Evolutionary conservation across 2,329 filamentous ascomycete species (phyloP).

Genomic region (Didymella exigua): DNA sequence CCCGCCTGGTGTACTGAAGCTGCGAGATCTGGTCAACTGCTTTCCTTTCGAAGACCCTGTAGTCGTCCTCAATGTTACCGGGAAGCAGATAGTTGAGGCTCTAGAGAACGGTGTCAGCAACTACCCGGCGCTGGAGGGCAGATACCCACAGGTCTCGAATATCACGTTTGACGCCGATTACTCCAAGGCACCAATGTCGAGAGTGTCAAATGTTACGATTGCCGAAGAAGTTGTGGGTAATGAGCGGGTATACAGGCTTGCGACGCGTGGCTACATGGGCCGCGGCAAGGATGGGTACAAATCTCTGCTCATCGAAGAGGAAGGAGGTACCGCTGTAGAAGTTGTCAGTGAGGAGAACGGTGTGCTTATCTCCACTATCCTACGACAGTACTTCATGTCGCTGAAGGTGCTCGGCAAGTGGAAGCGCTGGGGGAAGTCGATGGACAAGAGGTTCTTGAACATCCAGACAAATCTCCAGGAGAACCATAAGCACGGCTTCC

Average conservation of each 20-base stretch:
- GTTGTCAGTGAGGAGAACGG: slow-evolving; percentile 86
- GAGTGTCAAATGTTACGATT: slow-evolving; percentile 68
- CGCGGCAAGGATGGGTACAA: slow-evolving; percentile 85
- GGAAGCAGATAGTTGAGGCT: slow-evolving; percentile 75
- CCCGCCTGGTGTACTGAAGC: slow-evolving; percentile 74
- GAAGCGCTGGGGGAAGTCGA: slow-evolving; percentile 69
- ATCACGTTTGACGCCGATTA: slow-evolving; percentile 78
- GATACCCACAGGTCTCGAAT: slow-evolving; percentile 86
- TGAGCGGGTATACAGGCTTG: slow-evolving; percentile 70
- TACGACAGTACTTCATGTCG: slow-evolving; percentile 90
- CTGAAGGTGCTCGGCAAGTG: slow-evolving; percentile 81
- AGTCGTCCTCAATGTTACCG: slow-evolving; percentile 74
- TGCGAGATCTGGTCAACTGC: slow-evolving; percentile 85
- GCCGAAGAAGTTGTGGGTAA: slow-evolving; percentile 66
- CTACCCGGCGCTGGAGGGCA: slow-evolving; percentile 80
- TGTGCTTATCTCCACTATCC: slow-evolving; percentile 81
- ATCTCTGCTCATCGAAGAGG: slow-evolving; percentile 73
- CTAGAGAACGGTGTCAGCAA: slow-evolving; percentile 82
- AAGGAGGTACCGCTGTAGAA: slow-evolving; percentile 77
- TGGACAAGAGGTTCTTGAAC: slow-evolving; percentile 68
- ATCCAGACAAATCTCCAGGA: slow-evolving; percentile 68
- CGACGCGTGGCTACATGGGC: slow-evolving; percentile 87
- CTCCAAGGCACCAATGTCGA: slow-evolving; percentile 61
- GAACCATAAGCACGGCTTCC: slow-evolving; percentile 57
- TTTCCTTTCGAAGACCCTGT: slow-evolving; percentile 94